Conservation (phyloP, 257 asterid species). For the Capsicum baccatum region DNA sequence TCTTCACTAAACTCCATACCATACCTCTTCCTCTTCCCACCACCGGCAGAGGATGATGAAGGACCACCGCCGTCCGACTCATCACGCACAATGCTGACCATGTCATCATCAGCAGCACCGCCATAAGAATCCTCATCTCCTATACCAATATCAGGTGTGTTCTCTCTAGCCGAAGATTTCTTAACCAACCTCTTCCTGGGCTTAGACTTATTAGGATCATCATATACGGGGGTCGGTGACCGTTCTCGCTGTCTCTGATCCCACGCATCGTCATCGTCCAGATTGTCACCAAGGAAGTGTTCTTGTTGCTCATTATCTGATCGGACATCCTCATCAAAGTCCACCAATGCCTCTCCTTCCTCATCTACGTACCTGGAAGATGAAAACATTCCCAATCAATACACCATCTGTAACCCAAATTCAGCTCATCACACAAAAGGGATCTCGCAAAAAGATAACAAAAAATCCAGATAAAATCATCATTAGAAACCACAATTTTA, state of each 20-base stretch:
- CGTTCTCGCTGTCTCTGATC: slow-evolving; percentile 52
- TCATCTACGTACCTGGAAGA: slow-evolving; percentile 74
- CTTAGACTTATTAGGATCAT: slow-evolving; percentile 59
- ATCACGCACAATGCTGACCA: slow-evolving; percentile 55
- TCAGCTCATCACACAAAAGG: slow-evolving; percentile 29
- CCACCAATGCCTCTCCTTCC: slow-evolving; percentile 95
- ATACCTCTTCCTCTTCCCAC: slow-evolving; percentile 58
- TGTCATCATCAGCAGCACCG: slow-evolving; percentile 44
- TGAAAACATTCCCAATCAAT: slow-evolving; percentile 18
- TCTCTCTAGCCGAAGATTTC: slow-evolving; percentile 53
- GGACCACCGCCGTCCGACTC: slow-evolving; percentile 59
- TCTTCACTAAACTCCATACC: slow-evolving; percentile 55
- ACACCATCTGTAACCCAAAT: slow-evolving; percentile 26
- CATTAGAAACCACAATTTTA: slow-evolving; percentile 24
- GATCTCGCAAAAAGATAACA: not conserved
- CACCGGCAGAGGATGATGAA: slow-evolving; percentile 50
- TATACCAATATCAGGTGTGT: slow-evolving; percentile 54
- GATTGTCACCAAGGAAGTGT: slow-evolving; percentile 46
- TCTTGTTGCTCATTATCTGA: slow-evolving; percentile 73
- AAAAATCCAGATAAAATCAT: slow-evolving; percentile 13
- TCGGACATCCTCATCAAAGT: slow-evolving; percentile 68
- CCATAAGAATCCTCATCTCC: slow-evolving; percentile 61
- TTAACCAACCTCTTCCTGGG: slow-evolving; percentile 82
- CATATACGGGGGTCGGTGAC: slow-evolving; percentile 71
- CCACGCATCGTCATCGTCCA: slow-evolving; percentile 56